Evolutionary conservation across 352 stramenopile genomes (phyloP), one percentile per base, ranked within the genome.

Genomic region (Globisporangium barbulae): DNA sequence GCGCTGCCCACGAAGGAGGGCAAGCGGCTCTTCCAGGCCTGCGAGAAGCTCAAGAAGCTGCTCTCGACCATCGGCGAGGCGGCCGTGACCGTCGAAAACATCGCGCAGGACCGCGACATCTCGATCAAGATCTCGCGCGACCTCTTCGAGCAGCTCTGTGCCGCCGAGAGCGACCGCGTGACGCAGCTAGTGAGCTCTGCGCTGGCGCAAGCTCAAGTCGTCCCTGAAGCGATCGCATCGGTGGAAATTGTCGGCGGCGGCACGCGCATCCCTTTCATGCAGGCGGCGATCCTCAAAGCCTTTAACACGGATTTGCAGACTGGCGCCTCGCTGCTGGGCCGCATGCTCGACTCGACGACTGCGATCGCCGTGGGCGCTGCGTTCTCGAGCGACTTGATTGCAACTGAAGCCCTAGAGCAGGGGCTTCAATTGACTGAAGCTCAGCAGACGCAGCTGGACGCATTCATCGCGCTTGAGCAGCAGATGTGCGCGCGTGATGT

Each of bases 191-290:
- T 94, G 19, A 65, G 69, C 15, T 67, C 64, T 35, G 72, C 83
- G 19, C 62, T 97, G 15, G 67, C 75, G 1, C 58, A 79, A 19
- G 76, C 86, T 0, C 68, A 79, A 21, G 67, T 89, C 15, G 10
- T 67, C 7, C 70, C 69, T 54, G 64, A 68, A 44, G 70, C 78
- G 7, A 83, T 89, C 52, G 69, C 69, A 49, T 96, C 75, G 31
- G 78, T 94, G 19, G 86, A 98, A 71, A 94, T 98, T 63, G 80
- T 97, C 2, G 94, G 94, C 35, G 94, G 94, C 45, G 90, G 88
- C 7, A 94, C 87, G 31, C 91, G 93, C 45, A 94, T 97, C 45
- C 87, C 87, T 54, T 85, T 91, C 57, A 79, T 98, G 21, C 86
- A 93, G 60, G 69, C 78, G 8, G 79, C 84, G 31, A 92, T 94